Base-by-base conservation (phyloP, 345 rosid species). In the Ceriops tagal region DNA sequence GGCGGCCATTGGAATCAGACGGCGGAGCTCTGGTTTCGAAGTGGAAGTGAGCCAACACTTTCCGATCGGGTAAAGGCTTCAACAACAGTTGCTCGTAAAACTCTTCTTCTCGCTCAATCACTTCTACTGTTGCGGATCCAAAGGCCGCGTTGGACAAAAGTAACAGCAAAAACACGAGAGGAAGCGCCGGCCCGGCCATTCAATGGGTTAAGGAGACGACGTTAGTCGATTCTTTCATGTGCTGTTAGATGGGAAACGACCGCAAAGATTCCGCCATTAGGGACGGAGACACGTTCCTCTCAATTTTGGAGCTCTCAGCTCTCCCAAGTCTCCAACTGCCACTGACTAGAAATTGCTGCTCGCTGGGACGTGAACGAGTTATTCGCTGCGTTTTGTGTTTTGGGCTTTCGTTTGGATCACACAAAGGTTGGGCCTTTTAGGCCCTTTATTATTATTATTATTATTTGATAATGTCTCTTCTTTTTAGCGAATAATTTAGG, bases 61-160 rank as follows among this genome's bases (percentile, higher is more conserved):
- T 88, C 6, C 89, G 92, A 83, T 90, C 92, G 34, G 98, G 96
- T 21, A 95, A 77, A 7, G 99, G 96, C 80, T 83, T 95, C 79
- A 92, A 62, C 52, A 95, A 78, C 75, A 92, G 35, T 64, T 83
- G 86, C 79, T 95, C 98, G 32, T 61, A 72, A 81, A 95, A 92
- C 69, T 86, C 89, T 77, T 92, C 97, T 24, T 69, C 82, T 58
- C 19, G 37, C 5, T 20, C 32, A 24, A 46, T 4, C 37, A 16
- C 75, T 46, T 57, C 77, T 37, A 28, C 66, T n/a, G 30, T 20
- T n/a, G 73, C 65, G 73, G 83, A 89, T 76, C 84, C 88, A 55
- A 65, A 66, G 16, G 76, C 79, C 64, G 73, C 39, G 32, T 61
- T 71, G 62, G 65, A 49, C 32, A 67, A 22, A 27, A 72, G 63